Evolutionary conservation across 352 stramenopile species (phyloP), one percentile per base, ranked within the genome.

Genomic region (Phytopythium litorale): DNA sequence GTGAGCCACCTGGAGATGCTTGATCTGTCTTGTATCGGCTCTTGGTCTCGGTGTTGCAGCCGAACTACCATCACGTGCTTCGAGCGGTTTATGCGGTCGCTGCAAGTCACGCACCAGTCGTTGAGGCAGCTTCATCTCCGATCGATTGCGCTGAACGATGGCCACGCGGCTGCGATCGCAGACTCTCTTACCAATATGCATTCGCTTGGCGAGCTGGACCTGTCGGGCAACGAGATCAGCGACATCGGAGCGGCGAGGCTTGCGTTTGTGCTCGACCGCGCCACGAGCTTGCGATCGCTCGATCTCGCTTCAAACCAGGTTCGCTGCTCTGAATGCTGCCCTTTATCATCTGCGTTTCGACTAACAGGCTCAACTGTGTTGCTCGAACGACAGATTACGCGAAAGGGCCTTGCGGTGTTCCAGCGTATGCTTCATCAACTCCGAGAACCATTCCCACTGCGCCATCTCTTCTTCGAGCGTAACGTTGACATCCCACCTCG

Each of bases 271-370:
- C 55, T 89, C 11, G 78, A 87, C 45, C 52, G 72, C 23, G 66
- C 66, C 3, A n/a, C 58, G 21, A 52, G 49, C 1, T 51, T 89
- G 7, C 63, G 81, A 30, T 76, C 68, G 11, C 67, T 89, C 1
- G 74, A 82, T 28, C 59, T 89, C 0, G 78, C 83, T 4, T 58
- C 79, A 4, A 89, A 89, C 30, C 58, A 76, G 64, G 78, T 88
- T 32, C 28, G 64, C 23, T 8, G 15, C 12, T 60, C 40, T 50
- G 43, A 38, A 5, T 5, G 33, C 7, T 38, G 33, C 7, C 7
- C 4, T 38, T 5, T 12, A 38, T 38, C 33, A 8, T 8, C 33
- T 38, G 1, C 0, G 4, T 8, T 11, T 18, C 33, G 5, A 19
- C 30, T 35, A 33, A 23, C 7, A 8, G 13, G 16, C 28, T 55